Evolutionary conservation across 192 early-diverging fungal genomes (phyloP).

Genomic region (Backusella parvicylindrica): DNA sequence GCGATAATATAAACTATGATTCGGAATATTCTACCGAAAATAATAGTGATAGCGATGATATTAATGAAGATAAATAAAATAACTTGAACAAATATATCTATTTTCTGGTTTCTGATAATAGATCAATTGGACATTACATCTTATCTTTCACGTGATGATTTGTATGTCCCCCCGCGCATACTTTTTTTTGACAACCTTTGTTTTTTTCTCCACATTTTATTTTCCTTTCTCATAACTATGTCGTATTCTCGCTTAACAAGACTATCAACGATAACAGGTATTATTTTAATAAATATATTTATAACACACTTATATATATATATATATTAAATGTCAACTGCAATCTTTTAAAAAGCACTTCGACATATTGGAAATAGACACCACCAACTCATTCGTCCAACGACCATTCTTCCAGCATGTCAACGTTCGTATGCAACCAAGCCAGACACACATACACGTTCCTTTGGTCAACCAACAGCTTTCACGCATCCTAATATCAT

Average conservation of each 20-base stretch:
- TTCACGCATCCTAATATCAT: conserved; percentile 84
- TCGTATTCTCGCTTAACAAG: neutral
- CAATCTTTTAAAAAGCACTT: neutral
- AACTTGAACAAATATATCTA: neutral
- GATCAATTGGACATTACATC: neutral
- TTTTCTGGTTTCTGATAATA: neutral
- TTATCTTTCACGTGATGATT: neutral
- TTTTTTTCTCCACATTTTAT: neutral
- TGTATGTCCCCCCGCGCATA: conserved; percentile 5
- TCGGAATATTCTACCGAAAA: no score
- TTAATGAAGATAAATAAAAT: no score
- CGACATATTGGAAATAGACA: neutral
- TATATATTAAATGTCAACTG: neutral
- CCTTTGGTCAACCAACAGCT: conserved; percentile 77
- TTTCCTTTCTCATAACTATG: neutral
- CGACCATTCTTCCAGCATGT: neutral
- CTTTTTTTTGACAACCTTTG: neutral
- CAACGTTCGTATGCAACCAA: conserved; percentile 3
- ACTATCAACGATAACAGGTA: neutral
- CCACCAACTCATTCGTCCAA: neutral
- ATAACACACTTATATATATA: neutral
- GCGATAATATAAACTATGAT: no score
- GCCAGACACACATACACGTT: conserved; percentile 22
- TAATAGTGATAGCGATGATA: no score
- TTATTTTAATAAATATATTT: neutral